A percentile compares a stretch with the other conserved stretches of the same genome.
Evolutionary conservation across 495 filamentous ascomycete species (phyloP).

Genomic region (Aspergillus affinis): DNA sequence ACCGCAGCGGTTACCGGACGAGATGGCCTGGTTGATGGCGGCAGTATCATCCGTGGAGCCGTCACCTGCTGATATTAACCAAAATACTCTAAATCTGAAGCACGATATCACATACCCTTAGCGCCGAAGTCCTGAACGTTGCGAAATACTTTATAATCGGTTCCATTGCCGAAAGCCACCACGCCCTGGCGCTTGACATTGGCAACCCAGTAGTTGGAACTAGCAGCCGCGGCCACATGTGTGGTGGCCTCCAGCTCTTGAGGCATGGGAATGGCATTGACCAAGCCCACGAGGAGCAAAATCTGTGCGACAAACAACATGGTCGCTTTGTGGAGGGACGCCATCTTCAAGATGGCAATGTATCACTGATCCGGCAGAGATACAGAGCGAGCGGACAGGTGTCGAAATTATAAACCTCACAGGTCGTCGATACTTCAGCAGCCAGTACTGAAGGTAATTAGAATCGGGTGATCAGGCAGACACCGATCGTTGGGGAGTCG

Average conservation of each 20-base stretch:
- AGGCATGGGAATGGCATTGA: conserved; percentile 41
- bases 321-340: conserved; percentile 24
- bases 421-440: conserved; percentile 30
- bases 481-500: background rate
- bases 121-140: conserved; percentile 87
- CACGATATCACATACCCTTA: conserved; percentile 46
- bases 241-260: conserved; percentile 20
- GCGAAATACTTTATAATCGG: conserved; percentile 72
- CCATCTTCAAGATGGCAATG: conserved; percentile 29
- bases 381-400: conserved; percentile 1
- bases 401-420: conserved; percentile 15
- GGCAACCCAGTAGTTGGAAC: conserved; percentile 69
- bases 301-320: conserved; percentile 38
- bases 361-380: conserved; percentile 41
- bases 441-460: conserved; percentile 30
- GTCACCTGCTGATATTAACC: conserved; percentile 53
- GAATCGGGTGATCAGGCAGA: conserved; percentile 16
- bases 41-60: conserved; percentile 80
- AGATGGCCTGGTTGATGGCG: conserved; percentile 86
- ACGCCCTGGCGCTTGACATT: conserved; percentile 69
- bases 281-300: conserved; percentile 40
- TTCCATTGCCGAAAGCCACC: conserved; percentile 58
- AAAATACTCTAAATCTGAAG: conserved; percentile 19
- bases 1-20: conserved; percentile 74
- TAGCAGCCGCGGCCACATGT: conserved; percentile 14